Conservation (phyloP, 495 filamentous ascomycete genomes). For the Delitschia confertaspora region DNA sequence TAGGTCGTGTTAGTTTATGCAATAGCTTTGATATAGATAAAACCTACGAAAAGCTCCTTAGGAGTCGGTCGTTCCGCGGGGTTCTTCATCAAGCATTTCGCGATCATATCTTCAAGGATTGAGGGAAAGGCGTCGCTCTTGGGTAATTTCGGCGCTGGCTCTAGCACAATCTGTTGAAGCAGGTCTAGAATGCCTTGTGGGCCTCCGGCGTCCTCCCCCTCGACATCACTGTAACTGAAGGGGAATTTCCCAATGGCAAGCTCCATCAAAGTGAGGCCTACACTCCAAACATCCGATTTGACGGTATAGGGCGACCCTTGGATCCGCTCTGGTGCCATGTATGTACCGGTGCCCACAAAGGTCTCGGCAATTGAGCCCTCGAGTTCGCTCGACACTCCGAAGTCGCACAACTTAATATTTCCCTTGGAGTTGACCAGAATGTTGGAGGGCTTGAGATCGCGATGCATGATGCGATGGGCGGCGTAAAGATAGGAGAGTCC, state of each 20-base stretch:
- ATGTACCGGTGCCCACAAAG: constrained; percentile 95
- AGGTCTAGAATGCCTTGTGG: constrained; percentile 94
- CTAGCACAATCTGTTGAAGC: constrained; percentile 93
- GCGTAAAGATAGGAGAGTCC: constrained; percentile 92
- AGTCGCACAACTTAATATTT: constrained; percentile 95
- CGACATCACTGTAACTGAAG: constrained; percentile 66
- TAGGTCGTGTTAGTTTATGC: constrained; percentile 29
- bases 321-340: constrained; percentile 98
- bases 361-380: constrained; percentile 96
- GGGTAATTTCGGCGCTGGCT: constrained; percentile 83
- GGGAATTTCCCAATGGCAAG: constrained; percentile 93
- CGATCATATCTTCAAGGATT: constrained; percentile 92
- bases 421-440: constrained; percentile 90
- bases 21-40: neutral
- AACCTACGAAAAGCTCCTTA: constrained; percentile 65
- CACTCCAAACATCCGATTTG: constrained; percentile 97
- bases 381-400: constrained; percentile 91
- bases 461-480: constrained; percentile 92
- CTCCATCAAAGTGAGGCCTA: constrained; percentile 93
- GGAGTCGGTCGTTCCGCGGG: constrained; percentile 84
- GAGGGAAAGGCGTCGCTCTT: constrained; percentile 95
- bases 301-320: constrained; percentile 94
- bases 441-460: constrained; percentile 98
- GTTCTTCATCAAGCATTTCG: constrained; percentile 85
- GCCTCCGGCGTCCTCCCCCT: constrained; percentile 58